phyloP scores from a whole-genome alignment of 257 asterid genomes.

The Forsythia suspensa region DNA sequence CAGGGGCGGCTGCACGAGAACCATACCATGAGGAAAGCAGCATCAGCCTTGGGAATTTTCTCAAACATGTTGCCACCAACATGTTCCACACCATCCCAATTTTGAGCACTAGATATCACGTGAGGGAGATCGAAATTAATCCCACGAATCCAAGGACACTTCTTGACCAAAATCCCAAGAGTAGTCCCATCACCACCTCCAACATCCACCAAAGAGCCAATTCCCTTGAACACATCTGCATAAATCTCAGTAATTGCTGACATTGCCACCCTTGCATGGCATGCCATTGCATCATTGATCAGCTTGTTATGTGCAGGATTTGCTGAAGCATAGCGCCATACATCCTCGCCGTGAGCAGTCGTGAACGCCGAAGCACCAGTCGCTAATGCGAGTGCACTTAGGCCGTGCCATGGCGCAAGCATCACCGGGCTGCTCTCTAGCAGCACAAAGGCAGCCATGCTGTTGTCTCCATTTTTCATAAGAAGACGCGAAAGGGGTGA shows the following conservation, averaged over 20 bases:
- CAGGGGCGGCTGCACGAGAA: neutral
- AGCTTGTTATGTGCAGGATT: slow-evolving; percentile 27
- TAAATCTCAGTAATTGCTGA: slow-evolving; percentile 14
- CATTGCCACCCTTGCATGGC: slow-evolving; percentile 34
- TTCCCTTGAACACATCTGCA: slow-evolving; percentile 39
- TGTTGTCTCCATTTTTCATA: slow-evolving; percentile 17
- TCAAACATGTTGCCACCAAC: slow-evolving; percentile 61
- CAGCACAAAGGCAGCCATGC: slow-evolving; percentile 43
- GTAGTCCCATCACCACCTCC: slow-evolving; percentile 62
- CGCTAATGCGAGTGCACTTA: slow-evolving; percentile 16
- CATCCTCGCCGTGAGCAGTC: slow-evolving; percentile 27
- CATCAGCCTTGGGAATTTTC: slow-evolving; percentile 52
- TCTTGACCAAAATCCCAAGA: slow-evolving; percentile 26
- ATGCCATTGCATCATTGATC: slow-evolving; percentile 44
- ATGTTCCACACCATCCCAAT: slow-evolving; percentile 29
- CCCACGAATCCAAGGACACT: slow-evolving; percentile 40
- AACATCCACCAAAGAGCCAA: slow-evolving; percentile 54
- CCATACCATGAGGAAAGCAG: slow-evolving; percentile 48
- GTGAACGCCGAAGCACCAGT: slow-evolving; percentile 10
- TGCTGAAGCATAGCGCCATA: slow-evolving; percentile 28
- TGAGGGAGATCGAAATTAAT: slow-evolving; percentile 51
- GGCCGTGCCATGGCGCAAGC: slow-evolving; percentile 35
- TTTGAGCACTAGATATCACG: slow-evolving; percentile 38
- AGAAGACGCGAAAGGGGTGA: slow-evolving; percentile 32
- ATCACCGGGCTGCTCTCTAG: slow-evolving; percentile 38